Evolutionary conservation across 352 stramenopile genomes (phyloP), one percentile per base, ranked within the genome.

Genomic region (Discostella stelligera): DNA sequence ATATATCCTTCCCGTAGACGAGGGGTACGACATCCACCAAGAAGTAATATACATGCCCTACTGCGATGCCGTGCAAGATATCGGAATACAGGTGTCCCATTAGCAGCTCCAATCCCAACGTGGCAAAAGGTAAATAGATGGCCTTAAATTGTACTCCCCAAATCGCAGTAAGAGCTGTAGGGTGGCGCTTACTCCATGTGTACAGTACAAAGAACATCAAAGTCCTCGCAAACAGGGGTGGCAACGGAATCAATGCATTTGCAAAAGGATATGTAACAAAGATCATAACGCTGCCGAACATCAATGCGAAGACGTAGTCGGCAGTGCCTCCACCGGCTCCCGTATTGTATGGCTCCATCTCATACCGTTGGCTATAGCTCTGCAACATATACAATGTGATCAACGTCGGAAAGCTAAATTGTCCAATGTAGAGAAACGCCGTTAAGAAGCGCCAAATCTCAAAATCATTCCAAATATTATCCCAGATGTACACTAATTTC

Each of bases 41-140:
- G 77, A 95, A 95, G 80, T 94, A 96, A 72, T 92, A 96, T 13
- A 95, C 73, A 77, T 96, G 92, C 10, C 92, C 92, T 10, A 90
- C 61, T 1, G 58, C 85, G 13, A 95, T 89, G 11, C 91, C 91
- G 61, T 94, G 82, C 20, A 94, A 71, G 10, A 89, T 63, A 71
- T 87, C 69, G 21, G 80, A 62, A 44, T 89, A 86, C 14, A 79
- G 14, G 23, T 74, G 77, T 48, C 88, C 85, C 59, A 88, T 89
- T 23, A 88, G 76, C 16, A 94, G 55, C 27, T 76, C 87, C 9
- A 95, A 52, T 14, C 58, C 84, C 50, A 95, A 63, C 56, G 93
- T 89, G 0, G 87, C 90, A 86, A 94, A 95, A 3, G 91, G 91
- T 30, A 95, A 74, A 70, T 93, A 91, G 14, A 90, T 87, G 13